phyloP scores from a whole-genome alignment of 2,329 filamentous ascomycete species.

The Dactylellina drechsleri region DNA sequence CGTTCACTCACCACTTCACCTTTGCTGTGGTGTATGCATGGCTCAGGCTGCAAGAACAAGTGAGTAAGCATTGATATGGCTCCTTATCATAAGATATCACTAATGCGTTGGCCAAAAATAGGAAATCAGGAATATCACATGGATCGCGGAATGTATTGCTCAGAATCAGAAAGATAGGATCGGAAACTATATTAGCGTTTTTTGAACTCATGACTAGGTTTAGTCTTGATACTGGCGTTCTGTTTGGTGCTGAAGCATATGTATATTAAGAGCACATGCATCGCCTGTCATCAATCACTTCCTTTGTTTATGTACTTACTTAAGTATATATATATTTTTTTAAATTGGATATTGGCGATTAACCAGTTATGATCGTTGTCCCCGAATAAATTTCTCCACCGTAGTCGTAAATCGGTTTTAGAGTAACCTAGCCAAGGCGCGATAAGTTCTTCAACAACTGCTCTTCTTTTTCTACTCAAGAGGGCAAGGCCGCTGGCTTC shows the following conservation, averaged over 20 bases:
- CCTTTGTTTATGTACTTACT: neutral
- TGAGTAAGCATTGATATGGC: slow-evolving; percentile 65
- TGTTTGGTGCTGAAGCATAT: neutral
- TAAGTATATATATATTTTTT: no score
- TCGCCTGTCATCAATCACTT: neutral
- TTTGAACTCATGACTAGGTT: slow-evolving; percentile 65
- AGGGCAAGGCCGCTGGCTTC: no score
- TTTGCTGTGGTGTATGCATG: slow-evolving; percentile 95
- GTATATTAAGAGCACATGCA: neutral
- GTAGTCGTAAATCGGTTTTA: no score
- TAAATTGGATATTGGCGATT: no score
- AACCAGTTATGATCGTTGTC: no score
- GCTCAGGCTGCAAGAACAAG: slow-evolving; percentile 97
- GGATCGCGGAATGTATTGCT: slow-evolving; percentile 99
- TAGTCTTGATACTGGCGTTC: neutral
- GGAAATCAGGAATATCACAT: slow-evolving; percentile 99
- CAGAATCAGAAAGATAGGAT: slow-evolving; percentile 99
- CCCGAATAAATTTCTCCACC: no score
- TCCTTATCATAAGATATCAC: slow-evolving; percentile 44
- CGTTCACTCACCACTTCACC: slow-evolving; percentile 96
- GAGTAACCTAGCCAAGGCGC: no score
- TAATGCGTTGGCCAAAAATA: slow-evolving; percentile 61
- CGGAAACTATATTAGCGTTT: slow-evolving; percentile 98
- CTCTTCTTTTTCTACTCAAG: no score
- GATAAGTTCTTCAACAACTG: no score